phyloP scores from a whole-genome alignment of 2,329 filamentous ascomycete species.

The Pseudogymnoascus sp. region DNA sequence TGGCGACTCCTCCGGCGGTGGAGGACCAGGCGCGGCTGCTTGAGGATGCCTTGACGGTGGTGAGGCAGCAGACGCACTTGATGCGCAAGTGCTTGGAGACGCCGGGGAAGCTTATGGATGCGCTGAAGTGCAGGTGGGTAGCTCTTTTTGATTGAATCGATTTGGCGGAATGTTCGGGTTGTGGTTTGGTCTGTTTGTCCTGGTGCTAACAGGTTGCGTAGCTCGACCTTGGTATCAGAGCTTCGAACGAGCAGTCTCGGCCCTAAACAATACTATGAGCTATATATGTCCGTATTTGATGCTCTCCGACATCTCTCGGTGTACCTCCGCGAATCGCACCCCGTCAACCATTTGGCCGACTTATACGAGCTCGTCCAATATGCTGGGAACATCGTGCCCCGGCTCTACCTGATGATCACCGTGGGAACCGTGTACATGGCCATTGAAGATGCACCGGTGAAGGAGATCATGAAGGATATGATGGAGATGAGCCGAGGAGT shows the following conservation, averaged over 20 bases:
- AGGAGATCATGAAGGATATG: slow-evolving; percentile 99
- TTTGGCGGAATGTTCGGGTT: slow-evolving; percentile 11
- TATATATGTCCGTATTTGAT: slow-evolving; percentile 99
- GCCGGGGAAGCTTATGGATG: slow-evolving; percentile 98
- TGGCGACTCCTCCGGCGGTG: slow-evolving; percentile 51
- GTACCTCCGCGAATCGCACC: slow-evolving; percentile 94
- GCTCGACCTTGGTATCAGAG: slow-evolving; percentile 97
- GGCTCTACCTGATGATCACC: slow-evolving; percentile 97
- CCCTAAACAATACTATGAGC: slow-evolving; percentile 99
- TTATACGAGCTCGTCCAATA: slow-evolving; percentile 97
- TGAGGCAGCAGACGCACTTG: slow-evolving; percentile 90
- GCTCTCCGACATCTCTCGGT: slow-evolving; percentile 92
- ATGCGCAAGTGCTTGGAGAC: slow-evolving; percentile 98
- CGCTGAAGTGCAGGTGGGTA: slow-evolving; percentile 94
- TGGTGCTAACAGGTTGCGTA: slow-evolving; percentile 34
- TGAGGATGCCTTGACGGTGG: slow-evolving; percentile 91
- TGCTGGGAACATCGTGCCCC: slow-evolving; percentile 93
- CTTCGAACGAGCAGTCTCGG: slow-evolving; percentile 91
- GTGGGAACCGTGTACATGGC: slow-evolving; percentile 99
- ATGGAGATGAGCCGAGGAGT: slow-evolving; percentile 99
- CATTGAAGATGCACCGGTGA: slow-evolving; percentile 94
- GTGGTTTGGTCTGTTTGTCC: slow-evolving; percentile 13
- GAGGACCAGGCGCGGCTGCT: slow-evolving; percentile 87
- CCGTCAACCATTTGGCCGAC: slow-evolving; percentile 94
- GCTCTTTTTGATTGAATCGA: neutral